Evolutionary conservation across 805 yeast genomes (phyloP).

Genomic region (Zygosaccharomyces lentus): DNA sequence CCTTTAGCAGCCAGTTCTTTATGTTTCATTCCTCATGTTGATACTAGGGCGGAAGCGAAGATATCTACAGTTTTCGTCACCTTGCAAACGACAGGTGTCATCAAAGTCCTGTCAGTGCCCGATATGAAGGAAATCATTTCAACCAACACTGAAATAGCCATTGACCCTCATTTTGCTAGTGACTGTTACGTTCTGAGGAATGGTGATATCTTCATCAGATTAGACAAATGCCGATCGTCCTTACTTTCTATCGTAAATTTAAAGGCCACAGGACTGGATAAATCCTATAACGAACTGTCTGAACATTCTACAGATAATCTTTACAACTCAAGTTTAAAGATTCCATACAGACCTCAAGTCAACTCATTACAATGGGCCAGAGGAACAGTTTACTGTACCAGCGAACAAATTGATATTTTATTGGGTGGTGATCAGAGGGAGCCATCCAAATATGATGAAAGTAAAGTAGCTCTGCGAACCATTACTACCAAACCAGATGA

Average conservation of each 20-base stretch:
- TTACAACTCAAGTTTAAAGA: conserved; percentile 61
- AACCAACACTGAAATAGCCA: conserved; percentile 41
- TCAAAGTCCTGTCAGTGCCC: conserved; percentile 51
- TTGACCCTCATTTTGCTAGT: conserved; percentile 38
- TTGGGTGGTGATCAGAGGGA: conserved; percentile 76
- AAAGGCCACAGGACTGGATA: conserved; percentile 14
- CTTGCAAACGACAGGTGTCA: conserved; percentile 41
- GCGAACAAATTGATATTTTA: conserved; percentile 57
- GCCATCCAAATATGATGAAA: conserved; percentile 54
- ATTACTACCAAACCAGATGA: conserved; percentile 27
- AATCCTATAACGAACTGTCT: conserved; percentile 17
- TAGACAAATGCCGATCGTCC: conserved; percentile 50
- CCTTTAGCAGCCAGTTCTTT: conserved; percentile 45
- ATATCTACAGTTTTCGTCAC: conserved; percentile 46
- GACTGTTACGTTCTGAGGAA: conserved; percentile 45
- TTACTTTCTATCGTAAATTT: conserved; percentile 33
- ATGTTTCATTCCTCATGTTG: conserved; percentile 36
- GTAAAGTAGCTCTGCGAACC: conserved; percentile 48
- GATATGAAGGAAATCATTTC: conserved; percentile 53
- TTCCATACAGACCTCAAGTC: conserved; percentile 77
- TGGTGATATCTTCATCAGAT: conserved; percentile 53
- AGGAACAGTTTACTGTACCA: conserved; percentile 61
- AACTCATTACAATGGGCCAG: conserved; percentile 82
- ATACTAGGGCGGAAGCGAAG: conserved; percentile 19
- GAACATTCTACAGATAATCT: conserved; percentile 47